These are phyloP conservation scores for Symbiodinium natans DNA, from an alignment of 73 alveolate species.

Conservation along the genomic window DNA sequence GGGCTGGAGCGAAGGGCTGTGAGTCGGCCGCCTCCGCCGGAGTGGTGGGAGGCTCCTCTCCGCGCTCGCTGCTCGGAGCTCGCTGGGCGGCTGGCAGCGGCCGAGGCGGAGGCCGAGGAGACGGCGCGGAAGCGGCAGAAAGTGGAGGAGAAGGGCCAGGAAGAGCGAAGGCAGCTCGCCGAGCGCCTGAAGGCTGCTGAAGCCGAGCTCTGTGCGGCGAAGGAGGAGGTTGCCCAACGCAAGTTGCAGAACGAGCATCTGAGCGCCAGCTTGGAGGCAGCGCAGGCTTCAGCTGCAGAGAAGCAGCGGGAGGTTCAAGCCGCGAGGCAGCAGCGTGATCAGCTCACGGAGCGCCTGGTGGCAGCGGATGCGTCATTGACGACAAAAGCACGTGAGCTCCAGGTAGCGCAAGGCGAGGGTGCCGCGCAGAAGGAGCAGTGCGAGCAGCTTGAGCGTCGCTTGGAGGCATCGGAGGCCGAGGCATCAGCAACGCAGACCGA, in stretches of 20 bases:
- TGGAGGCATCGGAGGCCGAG: too few relatives aligned
- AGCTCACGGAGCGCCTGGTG: too few relatives aligned
- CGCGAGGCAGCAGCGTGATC: too few relatives aligned
- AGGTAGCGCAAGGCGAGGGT: too few relatives aligned
- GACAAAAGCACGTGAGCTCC: too few relatives aligned
- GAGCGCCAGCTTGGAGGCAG: too few relatives aligned
- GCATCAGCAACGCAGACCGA: too few relatives aligned
- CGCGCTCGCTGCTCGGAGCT: neutral
- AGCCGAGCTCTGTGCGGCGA: neutral
- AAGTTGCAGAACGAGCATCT: neutral
- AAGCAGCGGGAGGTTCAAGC: too few relatives aligned
- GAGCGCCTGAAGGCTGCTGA: neutral
- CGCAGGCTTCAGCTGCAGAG: too few relatives aligned
- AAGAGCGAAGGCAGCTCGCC: neutral
- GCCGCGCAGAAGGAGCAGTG: too few relatives aligned
- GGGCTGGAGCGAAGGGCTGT: neutral
- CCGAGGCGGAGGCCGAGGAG: neutral
- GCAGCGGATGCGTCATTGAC: too few relatives aligned
- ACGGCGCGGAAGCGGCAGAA: conserved; percentile 7
- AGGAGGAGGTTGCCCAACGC: neutral
- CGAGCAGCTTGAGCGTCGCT: too few relatives aligned
- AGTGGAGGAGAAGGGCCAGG: neutral
- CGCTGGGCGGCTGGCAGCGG: neutral
- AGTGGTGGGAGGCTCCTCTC: neutral
- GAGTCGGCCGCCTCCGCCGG: neutral